phyloP scores from a whole-genome alignment of 306 rosid genomes.

The Vigna hirtella region DNA sequence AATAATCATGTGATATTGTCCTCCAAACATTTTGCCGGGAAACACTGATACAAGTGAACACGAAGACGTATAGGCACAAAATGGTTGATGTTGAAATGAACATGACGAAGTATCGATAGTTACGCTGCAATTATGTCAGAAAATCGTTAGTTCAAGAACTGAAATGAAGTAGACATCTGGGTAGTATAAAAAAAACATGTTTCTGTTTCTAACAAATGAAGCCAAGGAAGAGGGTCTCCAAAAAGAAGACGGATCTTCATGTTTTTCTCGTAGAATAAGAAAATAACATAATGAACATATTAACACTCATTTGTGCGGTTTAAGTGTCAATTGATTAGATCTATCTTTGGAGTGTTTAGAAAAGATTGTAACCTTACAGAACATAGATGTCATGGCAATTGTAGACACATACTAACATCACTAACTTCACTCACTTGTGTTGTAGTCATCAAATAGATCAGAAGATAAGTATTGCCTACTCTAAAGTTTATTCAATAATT shows the following conservation, averaged over 20 bases:
- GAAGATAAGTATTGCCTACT: slow-evolving; percentile 2
- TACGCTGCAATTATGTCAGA: slow-evolving; percentile 70
- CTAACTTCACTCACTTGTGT: slow-evolving; percentile 17
- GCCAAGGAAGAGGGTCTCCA: no score
- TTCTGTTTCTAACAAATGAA: no score
- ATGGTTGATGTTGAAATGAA: slow-evolving; percentile 85
- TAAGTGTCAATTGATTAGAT: slow-evolving; percentile 1
- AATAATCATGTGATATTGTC: slow-evolving; percentile 59
- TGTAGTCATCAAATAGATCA: slow-evolving; percentile 13
- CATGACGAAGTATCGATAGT: slow-evolving; percentile 90
- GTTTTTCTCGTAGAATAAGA: slow-evolving; percentile 10
- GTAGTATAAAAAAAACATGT: neutral
- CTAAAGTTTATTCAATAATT: slow-evolving; percentile 19
- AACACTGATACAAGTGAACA: slow-evolving; percentile 68
- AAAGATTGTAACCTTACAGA: slow-evolving; percentile 10
- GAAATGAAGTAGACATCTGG: slow-evolving; percentile 15
- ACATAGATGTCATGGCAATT: slow-evolving; percentile 7
- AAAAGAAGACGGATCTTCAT: neutral
- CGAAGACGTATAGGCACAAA: slow-evolving; percentile 79
- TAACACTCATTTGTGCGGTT: slow-evolving; percentile 1
- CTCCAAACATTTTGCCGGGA: slow-evolving; percentile 42
- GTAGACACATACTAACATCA: slow-evolving; percentile 14
- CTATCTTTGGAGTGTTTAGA: neutral
- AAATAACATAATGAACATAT: neutral
- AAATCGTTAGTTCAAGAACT: slow-evolving; percentile 46